Evolutionary conservation across 2,329 filamentous ascomycete species (phyloP), one percentile per base, ranked within the genome.

Genomic region (Aspergillus udagawae): DNA sequence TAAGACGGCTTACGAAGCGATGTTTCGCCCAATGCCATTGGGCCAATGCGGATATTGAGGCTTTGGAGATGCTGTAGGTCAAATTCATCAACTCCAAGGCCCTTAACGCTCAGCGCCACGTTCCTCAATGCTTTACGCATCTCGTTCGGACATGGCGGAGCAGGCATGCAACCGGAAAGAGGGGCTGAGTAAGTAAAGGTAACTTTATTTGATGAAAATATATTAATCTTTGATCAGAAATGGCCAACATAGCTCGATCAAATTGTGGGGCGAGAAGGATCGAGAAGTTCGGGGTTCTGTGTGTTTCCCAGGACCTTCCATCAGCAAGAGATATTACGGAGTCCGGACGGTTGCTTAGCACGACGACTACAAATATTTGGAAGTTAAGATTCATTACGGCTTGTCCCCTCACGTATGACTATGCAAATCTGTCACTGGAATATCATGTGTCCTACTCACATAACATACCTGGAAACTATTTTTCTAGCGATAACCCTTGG

Each of bases 71-170:
- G 57, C 27, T 56, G 44, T 20, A 48, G 45, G 45, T 52, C 44
- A 8, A 57, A 32, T 28, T 54, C 41, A 54, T 56, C 49, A 42
- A 59, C 17, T 53, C 17, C 12, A 23, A 56, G 41, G 27, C 8
- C 38, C 3, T 51, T 56, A n/a, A 56, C n/a, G 12, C n/a, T 51
- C 49, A 7, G 55, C 5, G 21, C 29, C 14, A 57, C 28, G 7
- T 44, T 45, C 14, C 8, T 53, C 55, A 53, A 44, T 12, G 50
- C 41, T 32, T 21, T 29, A 14, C 45, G 51, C 29, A 57, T 28
- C 29, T 50, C 14, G 44, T 3, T 27, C 10, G 21, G 45, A 49
- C 55, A 51, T 57, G 27, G 28, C 32, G 45, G 17, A 14, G 51
- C 8, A 21, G 23, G 9, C 20, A 1, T 12, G 14, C 12, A 48